Evolutionary conservation across 371 early-diverging fungal species (phyloP).

Genomic region (Mortierella sp.): DNA sequence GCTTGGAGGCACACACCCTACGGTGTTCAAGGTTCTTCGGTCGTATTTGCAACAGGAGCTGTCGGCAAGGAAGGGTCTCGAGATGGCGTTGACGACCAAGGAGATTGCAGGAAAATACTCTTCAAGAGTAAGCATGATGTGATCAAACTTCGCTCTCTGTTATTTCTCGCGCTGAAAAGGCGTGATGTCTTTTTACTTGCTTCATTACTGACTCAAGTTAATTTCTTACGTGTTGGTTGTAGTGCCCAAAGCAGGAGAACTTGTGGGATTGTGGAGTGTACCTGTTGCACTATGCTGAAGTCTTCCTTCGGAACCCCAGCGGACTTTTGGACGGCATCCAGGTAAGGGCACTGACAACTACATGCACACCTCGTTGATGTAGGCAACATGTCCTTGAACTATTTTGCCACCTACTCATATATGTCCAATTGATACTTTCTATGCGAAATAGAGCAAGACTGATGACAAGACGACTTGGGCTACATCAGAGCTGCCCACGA

Average conservation of each 20-base stretch:
- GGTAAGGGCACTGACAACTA: slow-evolving; percentile 11
- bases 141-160: background rate
- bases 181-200: background rate
- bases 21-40: slow-evolving; percentile 58
- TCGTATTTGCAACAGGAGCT: slow-evolving; percentile 60
- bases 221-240: background rate
- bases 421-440: too few species aligned
- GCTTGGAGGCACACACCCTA: slow-evolving; percentile 61
- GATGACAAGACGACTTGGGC: slow-evolving; percentile 44
- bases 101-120: slow-evolving; percentile 56
- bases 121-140: slow-evolving; percentile 53
- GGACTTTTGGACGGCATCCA: slow-evolving; percentile 45
- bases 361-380: too few species aligned
- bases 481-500: slow-evolving; percentile 25
- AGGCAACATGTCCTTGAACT: too few species aligned
- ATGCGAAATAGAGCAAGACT: slow-evolving; percentile 22
- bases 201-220: background rate
- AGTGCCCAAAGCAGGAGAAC: slow-evolving; percentile 69
- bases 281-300: slow-evolving; percentile 68
- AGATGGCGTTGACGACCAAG: slow-evolving; percentile 29
- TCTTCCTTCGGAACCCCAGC: slow-evolving; percentile 60
- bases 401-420: background rate
- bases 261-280: slow-evolving; percentile 77
- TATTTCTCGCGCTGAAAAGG: background rate
- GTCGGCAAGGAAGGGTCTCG: slow-evolving; percentile 37